Evolutionary conservation across 2,329 filamentous ascomycete genomes (phyloP).

Genomic region (Balansia obtecta): DNA sequence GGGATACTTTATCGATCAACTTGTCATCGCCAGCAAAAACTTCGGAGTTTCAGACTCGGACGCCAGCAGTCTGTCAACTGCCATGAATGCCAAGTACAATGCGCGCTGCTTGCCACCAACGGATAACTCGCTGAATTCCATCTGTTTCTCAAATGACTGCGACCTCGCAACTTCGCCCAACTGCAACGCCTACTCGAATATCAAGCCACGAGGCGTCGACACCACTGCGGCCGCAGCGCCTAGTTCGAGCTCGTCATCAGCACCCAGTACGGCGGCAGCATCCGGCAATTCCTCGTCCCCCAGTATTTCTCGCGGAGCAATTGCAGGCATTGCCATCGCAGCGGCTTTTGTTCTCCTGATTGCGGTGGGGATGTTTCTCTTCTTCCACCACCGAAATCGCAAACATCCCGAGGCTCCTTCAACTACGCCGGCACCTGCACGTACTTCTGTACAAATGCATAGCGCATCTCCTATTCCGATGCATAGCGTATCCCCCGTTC

Average conservation of each 20-base stretch:
- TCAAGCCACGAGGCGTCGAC: conserved; percentile 11
- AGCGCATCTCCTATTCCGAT: not conserved
- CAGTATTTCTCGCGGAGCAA: conserved; percentile 8
- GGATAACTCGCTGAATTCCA: conserved; percentile 12
- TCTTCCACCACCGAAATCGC: conserved; percentile 8
- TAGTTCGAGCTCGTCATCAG: not conserved
- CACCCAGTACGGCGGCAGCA: not conserved
- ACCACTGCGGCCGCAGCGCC: not conserved
- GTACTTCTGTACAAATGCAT: not conserved
- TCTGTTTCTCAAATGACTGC: conserved; percentile 17
- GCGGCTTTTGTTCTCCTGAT: conserved; percentile 12
- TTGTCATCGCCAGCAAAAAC: conserved; percentile 13
- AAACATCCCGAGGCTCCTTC: conserved; percentile 1
- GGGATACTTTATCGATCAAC: conserved; percentile 19
- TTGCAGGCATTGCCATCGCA: conserved; percentile 16
- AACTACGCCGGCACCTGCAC: not conserved
- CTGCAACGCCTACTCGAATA: conserved; percentile 14
- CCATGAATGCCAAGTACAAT: conserved; percentile 18
- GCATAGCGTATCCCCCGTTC: conserved; percentile 1
- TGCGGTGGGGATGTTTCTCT: conserved; percentile 8
- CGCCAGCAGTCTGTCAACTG: conserved; percentile 9
- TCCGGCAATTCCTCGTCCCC: not conserved
- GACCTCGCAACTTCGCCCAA: conserved; percentile 13
- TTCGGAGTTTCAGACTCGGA: conserved; percentile 18
- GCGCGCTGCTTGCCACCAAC: conserved; percentile 14